These are phyloP conservation scores for Linum usitatissimum DNA, from an alignment of 345 rosid species.

Conservation along the genomic window DNA sequence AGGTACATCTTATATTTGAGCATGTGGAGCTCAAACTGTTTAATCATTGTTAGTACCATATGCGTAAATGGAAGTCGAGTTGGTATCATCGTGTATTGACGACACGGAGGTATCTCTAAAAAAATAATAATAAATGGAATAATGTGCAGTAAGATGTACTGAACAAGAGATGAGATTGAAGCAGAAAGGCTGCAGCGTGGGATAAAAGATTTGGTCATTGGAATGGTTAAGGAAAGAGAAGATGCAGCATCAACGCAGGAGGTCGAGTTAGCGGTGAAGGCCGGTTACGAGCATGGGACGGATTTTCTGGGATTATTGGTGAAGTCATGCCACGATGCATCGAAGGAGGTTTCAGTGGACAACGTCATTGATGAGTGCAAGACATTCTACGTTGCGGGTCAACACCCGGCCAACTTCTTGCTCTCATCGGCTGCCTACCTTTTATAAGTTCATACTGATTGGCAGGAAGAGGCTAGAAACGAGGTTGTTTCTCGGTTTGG, in stretches of 20 bases:
- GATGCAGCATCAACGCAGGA: not conserved
- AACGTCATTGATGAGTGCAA: not conserved
- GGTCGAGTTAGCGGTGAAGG: too few relatives aligned
- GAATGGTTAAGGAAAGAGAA: not conserved
- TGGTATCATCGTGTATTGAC: too few relatives aligned
- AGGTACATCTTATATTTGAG: not conserved
- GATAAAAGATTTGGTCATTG: not conserved
- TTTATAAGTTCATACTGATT: not conserved
- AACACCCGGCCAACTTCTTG: not conserved
- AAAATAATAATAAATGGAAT: too few relatives aligned
- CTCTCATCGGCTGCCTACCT: not conserved
- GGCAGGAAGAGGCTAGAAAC: conserved; percentile 3
- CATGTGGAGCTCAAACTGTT: not conserved
- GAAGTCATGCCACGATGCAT: not conserved
- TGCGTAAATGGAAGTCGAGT: too few relatives aligned
- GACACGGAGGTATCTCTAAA: too few relatives aligned
- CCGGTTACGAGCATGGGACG: not conserved
- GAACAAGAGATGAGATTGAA: not conserved
- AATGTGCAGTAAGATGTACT: not conserved
- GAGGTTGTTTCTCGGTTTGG: not conserved
- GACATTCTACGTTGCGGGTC: not conserved
- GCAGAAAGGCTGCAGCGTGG: not conserved
- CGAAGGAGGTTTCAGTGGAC: not conserved
- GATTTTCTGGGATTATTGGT: not conserved
- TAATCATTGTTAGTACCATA: not conserved